Evolutionary conservation across 192 early-diverging fungal genomes (phyloP), one percentile per base, ranked within the genome.

Genomic region (Backusella tuberculispora): DNA sequence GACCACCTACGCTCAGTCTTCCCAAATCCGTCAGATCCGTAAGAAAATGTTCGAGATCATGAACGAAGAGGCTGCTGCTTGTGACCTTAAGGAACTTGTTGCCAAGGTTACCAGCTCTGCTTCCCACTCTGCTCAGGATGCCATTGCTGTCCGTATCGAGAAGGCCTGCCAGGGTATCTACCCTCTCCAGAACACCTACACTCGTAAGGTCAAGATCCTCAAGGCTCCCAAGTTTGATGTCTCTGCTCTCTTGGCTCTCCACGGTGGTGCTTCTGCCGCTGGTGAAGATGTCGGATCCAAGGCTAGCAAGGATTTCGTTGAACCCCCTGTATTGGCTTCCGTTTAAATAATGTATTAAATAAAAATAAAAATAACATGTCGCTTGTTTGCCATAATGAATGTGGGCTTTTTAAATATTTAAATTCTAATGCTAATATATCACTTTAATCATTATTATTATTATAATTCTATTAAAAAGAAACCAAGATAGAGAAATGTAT

Each of bases 31-130:
- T 76, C 87, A 89, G 83, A 99, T 99, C 87, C 96, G 98, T 87
- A 97, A 99, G 92, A 98, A 98, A 95, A 99, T 99, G 96, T 96
- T 96, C 85, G 98, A 99, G 88, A 94, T 98, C 88, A 95, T 99
- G 88, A 90, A 82, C 76, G 85, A 86, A 71, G 94, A 97, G 89
- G 92, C 92, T 63, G 72, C 89, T 73, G 82, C 88, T 19, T 92
- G 92, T 89, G 95, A 96, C 85, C 90, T 99, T 83, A 95, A 95
- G 89, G 95, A 96, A 84, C 86, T 98, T 38, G 93, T 99, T 83
- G 85, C 89, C 82, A 98, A 98, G 94, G 92, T 99, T 80, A 91
- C 96, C 78, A 90, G 95, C 73, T 80, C 78, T 72, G 74, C 78
- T 38, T 80, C 78, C 48, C 47, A 48, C 7, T 65, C 69, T 68